Base-by-base conservation (phyloP, 1,139 yeast genomes). In the Yamadazyma blattariae region DNA sequence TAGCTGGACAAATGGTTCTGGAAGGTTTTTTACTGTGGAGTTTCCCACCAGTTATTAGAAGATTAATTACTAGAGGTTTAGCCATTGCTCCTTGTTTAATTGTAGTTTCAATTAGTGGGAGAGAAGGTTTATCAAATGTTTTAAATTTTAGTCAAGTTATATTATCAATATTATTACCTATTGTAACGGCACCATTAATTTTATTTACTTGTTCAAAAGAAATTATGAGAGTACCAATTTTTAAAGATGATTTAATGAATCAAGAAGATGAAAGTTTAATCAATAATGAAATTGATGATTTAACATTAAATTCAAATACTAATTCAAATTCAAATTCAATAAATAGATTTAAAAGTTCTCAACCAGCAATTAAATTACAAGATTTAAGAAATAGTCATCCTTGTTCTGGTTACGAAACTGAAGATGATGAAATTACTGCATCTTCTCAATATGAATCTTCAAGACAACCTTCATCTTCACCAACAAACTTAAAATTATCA, bases 1-100 rank as follows among this genome's bases (percentile, higher is more conserved):
- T 92, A 53, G 95, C 97, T 1, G 97, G 98, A 15, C 98, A 92
- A 57, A 88, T 90, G 79, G 96, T 92, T 2, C 81, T 89, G 51
- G 97, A 92, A 56, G 98, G 98, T 0, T 94, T 90, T 50, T 70
- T 90, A 31, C 71, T 77, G 42, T 88, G 97, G 92, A 69, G 85
- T 1, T 71, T 90, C 43, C 80, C 86, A 22, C 97, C 98, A 1
- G 92, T 94, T 67, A 67, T 84, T 3, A 77, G 97, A 39, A 74
- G 97, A 45, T 65, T 92, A 32, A 67, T 88, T 18, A 92, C 98
- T 0, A 72, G 98, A 50, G 72, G 80, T 7, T 67, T 92, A 25
- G 96, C 98, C 1, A 84, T 92, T 33, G 71, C 85, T 1, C 98
- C 98, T 2, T 92, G 97, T 62, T 64, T 92, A 18, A 60, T 83